A percentile compares a stretch with the other conserved stretches of the same genome.
Conservation (phyloP, 1,284 basidiomycete genomes). For the Abortiporus biennis region DNA sequence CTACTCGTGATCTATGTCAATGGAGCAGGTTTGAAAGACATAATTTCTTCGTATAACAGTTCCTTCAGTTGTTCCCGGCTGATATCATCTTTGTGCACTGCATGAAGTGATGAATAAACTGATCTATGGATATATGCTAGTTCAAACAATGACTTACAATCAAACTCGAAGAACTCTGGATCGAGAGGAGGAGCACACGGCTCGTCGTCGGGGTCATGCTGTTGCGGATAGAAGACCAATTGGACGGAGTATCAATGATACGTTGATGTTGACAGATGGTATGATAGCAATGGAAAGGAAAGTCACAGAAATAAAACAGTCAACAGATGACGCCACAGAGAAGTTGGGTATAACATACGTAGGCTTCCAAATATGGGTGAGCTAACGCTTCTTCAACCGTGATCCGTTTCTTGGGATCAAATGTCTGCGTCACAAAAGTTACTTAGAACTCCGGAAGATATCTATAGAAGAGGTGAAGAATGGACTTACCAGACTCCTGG, state of each 20-base stretch:
- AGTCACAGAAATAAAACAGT: conserved; percentile 8
- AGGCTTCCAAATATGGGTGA: conserved; percentile 87
- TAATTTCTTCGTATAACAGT: conserved; percentile 65
- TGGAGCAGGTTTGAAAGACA: conserved; percentile 60
- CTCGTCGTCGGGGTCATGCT: conserved; percentile 88
- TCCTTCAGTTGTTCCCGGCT: conserved; percentile 78
- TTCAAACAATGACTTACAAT: conserved; percentile 23
- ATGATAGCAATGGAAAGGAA: conserved; percentile 7
- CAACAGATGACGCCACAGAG: no score
- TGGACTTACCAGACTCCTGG: conserved; percentile 12
- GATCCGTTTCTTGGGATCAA: conserved; percentile 88
- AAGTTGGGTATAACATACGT: no score
- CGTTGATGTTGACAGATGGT: neutral
- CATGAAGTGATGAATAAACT: conserved; percentile 1
- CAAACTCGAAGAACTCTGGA: conserved; percentile 89
- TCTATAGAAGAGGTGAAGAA: neutral
- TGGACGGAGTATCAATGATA: conserved; percentile 43
- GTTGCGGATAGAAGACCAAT: conserved; percentile 23
- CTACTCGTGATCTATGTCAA: neutral
- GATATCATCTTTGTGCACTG: conserved; percentile 93
- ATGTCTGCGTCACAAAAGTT: conserved; percentile 87
- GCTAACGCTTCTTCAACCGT: conserved; percentile 85
- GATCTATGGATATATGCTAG: no score
- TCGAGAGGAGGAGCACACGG: conserved; percentile 76
- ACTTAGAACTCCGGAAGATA: conserved; percentile 80